Evolutionary conservation across 1,284 basidiomycete species (phyloP).

Genomic region (Microbotryum scabiosae): DNA sequence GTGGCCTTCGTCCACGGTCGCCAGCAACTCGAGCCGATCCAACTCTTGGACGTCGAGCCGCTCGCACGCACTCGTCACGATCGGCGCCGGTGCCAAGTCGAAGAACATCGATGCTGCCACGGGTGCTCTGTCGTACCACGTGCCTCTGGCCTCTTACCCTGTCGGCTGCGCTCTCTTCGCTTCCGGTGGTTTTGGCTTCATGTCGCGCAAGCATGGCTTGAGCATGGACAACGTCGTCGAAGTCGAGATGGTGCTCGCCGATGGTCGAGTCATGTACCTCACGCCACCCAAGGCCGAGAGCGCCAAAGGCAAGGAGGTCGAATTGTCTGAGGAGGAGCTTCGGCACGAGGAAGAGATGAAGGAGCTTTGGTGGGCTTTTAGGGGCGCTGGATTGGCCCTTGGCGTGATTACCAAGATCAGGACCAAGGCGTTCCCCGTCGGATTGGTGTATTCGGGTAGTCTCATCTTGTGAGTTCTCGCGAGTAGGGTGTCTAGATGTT

Average conservation of each 20-base stretch:
- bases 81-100: constrained; percentile 70
- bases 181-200: constrained; percentile 74
- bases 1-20: neutral
- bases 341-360: constrained; percentile 38
- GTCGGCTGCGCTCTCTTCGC: constrained; percentile 23
- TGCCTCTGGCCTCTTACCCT: constrained; percentile 50
- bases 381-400: constrained; percentile 73
- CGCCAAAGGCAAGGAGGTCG: constrained; percentile 18
- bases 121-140: constrained; percentile 56
- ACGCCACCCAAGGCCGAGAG: constrained; percentile 8
- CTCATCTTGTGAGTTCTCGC: constrained; percentile 64
- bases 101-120: constrained; percentile 72
- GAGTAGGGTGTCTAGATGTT: neutral
- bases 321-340: constrained; percentile 5
- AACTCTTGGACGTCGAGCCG: constrained; percentile 42
- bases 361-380: constrained; percentile 74
- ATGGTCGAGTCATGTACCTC: constrained; percentile 34
- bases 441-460: constrained; percentile 81
- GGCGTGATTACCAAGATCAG: constrained; percentile 82
- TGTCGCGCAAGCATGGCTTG: constrained; percentile 70
- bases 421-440: constrained; percentile 72
- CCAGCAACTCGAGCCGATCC: neutral
- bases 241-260: constrained; percentile 36
- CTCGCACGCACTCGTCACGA: constrained; percentile 63
- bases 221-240: constrained; percentile 70